Base-by-base conservation (phyloP, 495 filamentous ascomycete species). In the Penicillium silybi region DNA sequence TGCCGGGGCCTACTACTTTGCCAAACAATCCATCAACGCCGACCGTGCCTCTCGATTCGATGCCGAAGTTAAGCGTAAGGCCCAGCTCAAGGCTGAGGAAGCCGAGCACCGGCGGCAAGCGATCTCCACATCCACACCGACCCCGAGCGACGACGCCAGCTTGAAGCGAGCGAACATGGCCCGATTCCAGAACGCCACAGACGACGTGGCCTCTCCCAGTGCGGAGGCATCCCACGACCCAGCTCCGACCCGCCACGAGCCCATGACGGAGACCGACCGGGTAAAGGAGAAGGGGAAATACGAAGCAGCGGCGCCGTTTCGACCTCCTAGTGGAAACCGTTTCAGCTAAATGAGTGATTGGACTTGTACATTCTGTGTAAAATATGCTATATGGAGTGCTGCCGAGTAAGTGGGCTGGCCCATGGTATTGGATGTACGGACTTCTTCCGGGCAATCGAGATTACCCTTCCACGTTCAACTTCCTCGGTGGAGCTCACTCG, bases 1-100 rank as follows among this genome's bases (percentile, higher is more conserved):
- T 63, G 93, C 89, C 63, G 92, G 82, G 46, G 90, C 93, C 55
- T 98, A 98, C 80, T 89, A 89, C 75, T 96, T 96, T 69, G 95
- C 93, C 48, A 98, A 98, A 78, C 79, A 84, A 58, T 86, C 85
- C 67, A 92, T 98, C 77, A 92, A 97, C 60, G 88, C 87, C 56
- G 89, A 96, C 72, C 87, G 90, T 37, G 78, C 80, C 26, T 69
- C 80, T 46, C 80, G 89, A 56, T 84, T 87, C 47, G 81, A 89
- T 52, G 81, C 84, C 29, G 80, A 86, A 41, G 71, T 81, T 37
- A 78, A 79, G 65, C 80, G 81, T 65, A 84, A 84, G 70, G 76
- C 79, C 48, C 76, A 85, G 62, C 68, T 79, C 51, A 74, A 79
- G 17, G 76, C 78, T 7, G 77, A 85, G 57, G 84, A 88, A 62